Evolutionary conservation across 257 asterid species (phyloP), one percentile per base, ranked within the genome.

Genomic region (Euphrasia confusa): DNA sequence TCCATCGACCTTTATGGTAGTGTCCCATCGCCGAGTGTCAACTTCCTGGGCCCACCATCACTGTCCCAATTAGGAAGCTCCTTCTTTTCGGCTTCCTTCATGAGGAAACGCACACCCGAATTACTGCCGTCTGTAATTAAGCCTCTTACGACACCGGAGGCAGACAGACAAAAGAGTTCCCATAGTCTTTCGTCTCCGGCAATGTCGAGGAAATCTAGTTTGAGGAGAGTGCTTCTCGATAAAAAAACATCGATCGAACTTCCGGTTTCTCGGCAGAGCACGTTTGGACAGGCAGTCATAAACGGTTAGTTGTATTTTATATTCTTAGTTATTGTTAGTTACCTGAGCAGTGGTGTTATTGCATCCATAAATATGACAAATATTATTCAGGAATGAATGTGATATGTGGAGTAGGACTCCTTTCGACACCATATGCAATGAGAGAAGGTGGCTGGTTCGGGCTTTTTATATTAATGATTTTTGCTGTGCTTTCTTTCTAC

Each of bases 401-500:
- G 37, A 73, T 93, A 8, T 89, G 99, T 75, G 97, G 99, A 63
- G 99, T 92, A 42, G 99, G 99, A 56, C 79, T 93, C 61, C 96
- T 93, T 58, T 87, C 99, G 2, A 93, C 97, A 4, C 96, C 99
- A 28, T 89, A 81, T 70, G 99, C 97, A 60, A 85, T 93, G 28
- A 82, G 77, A 77, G 81, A 93, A 81, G 94, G 97, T 40, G 99
- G 99, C 54, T 93, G 99, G 99, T 18, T 65, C 10, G 97, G 99
- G 69, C 87, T 93, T 65, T 78, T 80, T 8, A 44, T 93, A 55
- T 63, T 93, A 49, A 35, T 93, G 33, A 62, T 93, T 33, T 93
- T 80, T 47, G 95, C 94, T 11, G 32, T 73, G 27, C 90, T 93
- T 65, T 87, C 99, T 27, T 88, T 17, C 67, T 89, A 93, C 76